Evolutionary conservation across 495 filamentous ascomycete genomes (phyloP).

Genomic region (Penicillium atrosanguineum): DNA sequence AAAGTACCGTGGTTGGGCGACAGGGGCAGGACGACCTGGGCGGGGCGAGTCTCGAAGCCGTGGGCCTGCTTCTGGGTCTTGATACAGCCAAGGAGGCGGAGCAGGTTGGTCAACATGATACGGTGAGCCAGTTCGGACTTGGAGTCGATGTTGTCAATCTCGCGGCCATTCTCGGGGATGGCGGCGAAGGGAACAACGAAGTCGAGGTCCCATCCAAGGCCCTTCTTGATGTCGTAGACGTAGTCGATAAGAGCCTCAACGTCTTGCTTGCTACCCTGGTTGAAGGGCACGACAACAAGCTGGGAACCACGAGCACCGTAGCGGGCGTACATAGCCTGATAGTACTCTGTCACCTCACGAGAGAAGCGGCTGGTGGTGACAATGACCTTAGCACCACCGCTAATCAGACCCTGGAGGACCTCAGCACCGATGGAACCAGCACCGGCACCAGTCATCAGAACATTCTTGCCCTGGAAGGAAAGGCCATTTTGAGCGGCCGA

Average conservation of each 20-base stretch:
- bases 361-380: slow-evolving; percentile 97
- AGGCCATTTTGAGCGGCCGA: slow-evolving; percentile 82
- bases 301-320: slow-evolving; percentile 92
- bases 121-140: slow-evolving; percentile 98
- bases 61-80: slow-evolving; percentile 84
- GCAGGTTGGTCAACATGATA: slow-evolving; percentile 97
- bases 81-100: slow-evolving; percentile 84
- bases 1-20: slow-evolving; percentile 99
- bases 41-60: slow-evolving; percentile 91
- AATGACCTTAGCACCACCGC: slow-evolving; percentile 91
- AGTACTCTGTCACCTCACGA: slow-evolving; percentile 97
- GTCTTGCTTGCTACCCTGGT: slow-evolving; percentile 97
- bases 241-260: slow-evolving; percentile 90
- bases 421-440: slow-evolving; percentile 99
- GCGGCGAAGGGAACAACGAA: slow-evolving; percentile 96
- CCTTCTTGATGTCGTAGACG: slow-evolving; percentile 95
- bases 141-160: slow-evolving; percentile 96
- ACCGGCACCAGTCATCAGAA: slow-evolving; percentile 96
- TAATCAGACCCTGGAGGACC: slow-evolving; percentile 93
- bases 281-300: slow-evolving; percentile 97
- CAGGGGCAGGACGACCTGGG: slow-evolving; percentile 91
- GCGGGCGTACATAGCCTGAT: slow-evolving; percentile 96
- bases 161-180: slow-evolving; percentile 95
- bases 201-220: slow-evolving; percentile 97
- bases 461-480: slow-evolving; percentile 92